Evolutionary conservation across 2,329 filamentous ascomycete genomes (phyloP).

Genomic region (Aspergillus uvarum): DNA sequence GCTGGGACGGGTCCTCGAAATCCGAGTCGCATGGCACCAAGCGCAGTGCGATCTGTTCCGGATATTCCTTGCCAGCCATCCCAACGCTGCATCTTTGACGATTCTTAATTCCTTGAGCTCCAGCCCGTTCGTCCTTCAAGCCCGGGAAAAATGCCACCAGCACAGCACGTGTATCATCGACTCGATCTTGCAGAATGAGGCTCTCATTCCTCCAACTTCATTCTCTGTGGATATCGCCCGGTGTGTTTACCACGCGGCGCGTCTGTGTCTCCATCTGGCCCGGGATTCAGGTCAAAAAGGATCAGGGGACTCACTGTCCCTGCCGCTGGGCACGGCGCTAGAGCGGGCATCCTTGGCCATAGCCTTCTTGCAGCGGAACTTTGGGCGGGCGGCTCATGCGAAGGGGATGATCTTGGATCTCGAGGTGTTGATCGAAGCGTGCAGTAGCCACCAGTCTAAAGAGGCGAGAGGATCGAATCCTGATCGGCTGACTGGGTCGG

Average conservation of each 20-base stretch:
- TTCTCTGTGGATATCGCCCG: slow-evolving; percentile 2
- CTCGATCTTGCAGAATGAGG: neutral
- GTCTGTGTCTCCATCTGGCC: neutral
- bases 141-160: neutral
- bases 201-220: neutral
- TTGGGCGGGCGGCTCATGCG: neutral
- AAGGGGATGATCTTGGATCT: neutral
- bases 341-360: neutral
- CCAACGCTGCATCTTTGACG: neutral
- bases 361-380: neutral
- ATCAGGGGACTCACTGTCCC: neutral
- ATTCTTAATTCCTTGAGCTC: neutral
- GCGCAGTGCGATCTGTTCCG: neutral
- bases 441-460: neutral
- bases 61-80: neutral
- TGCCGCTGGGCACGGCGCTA: neutral
- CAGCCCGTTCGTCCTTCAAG: neutral
- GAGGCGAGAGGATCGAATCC: neutral
- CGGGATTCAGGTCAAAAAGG: neutral
- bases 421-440: neutral
- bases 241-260: neutral
- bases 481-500: neutral
- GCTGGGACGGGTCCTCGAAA: neutral
- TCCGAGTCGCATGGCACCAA: neutral
- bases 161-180: neutral